A percentile compares a stretch with the other conserved stretches of the same genome.
Conservation (phyloP, 345 rosid genomes). For the Citrus maxima region DNA sequence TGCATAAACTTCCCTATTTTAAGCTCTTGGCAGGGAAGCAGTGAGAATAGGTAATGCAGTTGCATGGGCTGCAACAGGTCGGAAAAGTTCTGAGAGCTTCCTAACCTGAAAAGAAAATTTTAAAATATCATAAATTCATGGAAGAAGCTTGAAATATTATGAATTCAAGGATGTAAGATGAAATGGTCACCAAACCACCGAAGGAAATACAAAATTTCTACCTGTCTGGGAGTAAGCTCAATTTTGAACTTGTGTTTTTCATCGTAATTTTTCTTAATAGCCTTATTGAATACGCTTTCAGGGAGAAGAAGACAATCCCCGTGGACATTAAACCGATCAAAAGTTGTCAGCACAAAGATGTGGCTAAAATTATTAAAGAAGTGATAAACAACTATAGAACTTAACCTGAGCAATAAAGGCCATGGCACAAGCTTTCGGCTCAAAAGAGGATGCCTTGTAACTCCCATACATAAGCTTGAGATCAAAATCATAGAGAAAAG, state of each 20-base stretch:
- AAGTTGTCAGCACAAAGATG: slow-evolving; percentile 14
- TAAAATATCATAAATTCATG: neutral
- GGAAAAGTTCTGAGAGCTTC: slow-evolving; percentile 67
- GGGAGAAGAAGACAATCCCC: slow-evolving; percentile 71
- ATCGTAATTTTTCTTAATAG: slow-evolving; percentile 69
- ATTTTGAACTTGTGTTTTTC: slow-evolving; percentile 65
- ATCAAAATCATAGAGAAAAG: too few relatives aligned
- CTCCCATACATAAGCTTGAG: too few relatives aligned
- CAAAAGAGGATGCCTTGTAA: too few relatives aligned
- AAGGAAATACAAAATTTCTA: slow-evolving; percentile 23
- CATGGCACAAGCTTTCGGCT: slow-evolving; percentile 88
- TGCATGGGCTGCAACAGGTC: slow-evolving; percentile 35
- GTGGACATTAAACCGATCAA: slow-evolving; percentile 46
- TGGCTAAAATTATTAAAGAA: slow-evolving; percentile 5
- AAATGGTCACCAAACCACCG: slow-evolving; percentile 16
- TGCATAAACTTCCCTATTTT: slow-evolving; percentile 27
- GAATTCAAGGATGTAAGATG: neutral
- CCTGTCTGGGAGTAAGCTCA: slow-evolving; percentile 66
- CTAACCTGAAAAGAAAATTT: slow-evolving; percentile 42
- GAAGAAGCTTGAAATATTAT: neutral
- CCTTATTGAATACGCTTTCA: slow-evolving; percentile 66
- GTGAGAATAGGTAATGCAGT: slow-evolving; percentile 27
- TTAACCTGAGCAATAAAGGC: slow-evolving; percentile 82
- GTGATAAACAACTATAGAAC: neutral
- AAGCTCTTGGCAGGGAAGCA: slow-evolving; percentile 22